These are phyloP conservation scores for Acer campestre DNA, from an alignment of 345 rosid genomes.

Conservation along the genomic window DNA sequence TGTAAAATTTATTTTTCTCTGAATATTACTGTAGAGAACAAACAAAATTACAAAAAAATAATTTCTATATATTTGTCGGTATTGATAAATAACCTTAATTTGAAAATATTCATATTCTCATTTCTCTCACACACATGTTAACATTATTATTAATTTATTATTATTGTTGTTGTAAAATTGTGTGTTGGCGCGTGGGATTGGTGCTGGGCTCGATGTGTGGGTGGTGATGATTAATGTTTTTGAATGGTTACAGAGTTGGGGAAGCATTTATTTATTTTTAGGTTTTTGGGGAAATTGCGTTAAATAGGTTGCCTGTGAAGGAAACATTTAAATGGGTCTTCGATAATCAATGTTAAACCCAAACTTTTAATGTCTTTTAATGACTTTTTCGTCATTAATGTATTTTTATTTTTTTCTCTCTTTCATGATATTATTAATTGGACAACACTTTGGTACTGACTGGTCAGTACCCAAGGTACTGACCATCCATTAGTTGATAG, in stretches of 20 bases:
- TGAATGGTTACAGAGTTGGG: neutral
- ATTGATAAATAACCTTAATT: too few relatives aligned
- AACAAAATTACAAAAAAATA: too few relatives aligned
- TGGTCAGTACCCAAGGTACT: too few relatives aligned
- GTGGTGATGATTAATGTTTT: neutral
- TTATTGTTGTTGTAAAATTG: neutral
- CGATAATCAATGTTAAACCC: neutral
- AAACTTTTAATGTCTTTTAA: slow-evolving; percentile 6
- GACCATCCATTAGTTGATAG: too few relatives aligned
- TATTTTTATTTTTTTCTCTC: neutral
- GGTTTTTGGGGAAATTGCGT: slow-evolving; percentile 2
- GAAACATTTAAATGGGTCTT: slow-evolving; percentile 7
- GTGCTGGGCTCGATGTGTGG: slow-evolving; percentile 22
- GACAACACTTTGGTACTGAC: too few relatives aligned
- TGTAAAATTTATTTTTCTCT: too few relatives aligned
- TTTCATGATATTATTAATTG: neutral
- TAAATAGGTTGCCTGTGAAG: neutral
- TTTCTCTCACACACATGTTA: too few relatives aligned
- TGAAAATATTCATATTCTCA: too few relatives aligned
- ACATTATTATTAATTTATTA: too few relatives aligned
- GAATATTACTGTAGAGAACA: too few relatives aligned
- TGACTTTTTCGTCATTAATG: neutral
- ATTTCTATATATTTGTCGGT: too few relatives aligned
- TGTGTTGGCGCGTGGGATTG: slow-evolving; percentile 11
- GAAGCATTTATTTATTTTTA: neutral